Conservation (phyloP, 768 basidiomycete species). For the Russula virescens region DNA sequence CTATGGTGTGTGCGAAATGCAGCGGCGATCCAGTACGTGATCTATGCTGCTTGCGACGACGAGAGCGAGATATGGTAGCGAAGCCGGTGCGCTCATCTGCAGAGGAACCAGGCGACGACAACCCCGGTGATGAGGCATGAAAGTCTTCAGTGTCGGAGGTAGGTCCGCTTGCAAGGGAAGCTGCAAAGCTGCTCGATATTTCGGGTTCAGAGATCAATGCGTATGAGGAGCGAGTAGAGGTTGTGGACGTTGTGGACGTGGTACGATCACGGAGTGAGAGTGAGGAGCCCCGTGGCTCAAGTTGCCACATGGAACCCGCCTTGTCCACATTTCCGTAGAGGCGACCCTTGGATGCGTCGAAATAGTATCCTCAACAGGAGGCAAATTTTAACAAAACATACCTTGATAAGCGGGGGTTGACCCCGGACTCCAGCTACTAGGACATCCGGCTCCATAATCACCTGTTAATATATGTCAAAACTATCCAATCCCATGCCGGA, state of each 20-base stretch:
- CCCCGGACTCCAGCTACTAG: conserved; percentile 70
- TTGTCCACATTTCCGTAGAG: conserved; percentile 67
- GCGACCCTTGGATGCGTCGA: conserved; percentile 46
- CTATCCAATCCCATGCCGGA: background rate
- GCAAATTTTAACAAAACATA: conserved; percentile 29
- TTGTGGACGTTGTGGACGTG: conserved; percentile 65
- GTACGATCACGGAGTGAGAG: conserved; percentile 63
- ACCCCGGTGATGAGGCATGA: conserved; percentile 46
- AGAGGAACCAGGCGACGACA: conserved; percentile 59
- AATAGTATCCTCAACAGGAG: background rate
- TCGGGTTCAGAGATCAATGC: conserved; percentile 81
- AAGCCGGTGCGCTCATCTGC: conserved; percentile 36
- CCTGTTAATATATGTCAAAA: conserved; percentile 37
- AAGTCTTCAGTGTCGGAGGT: conserved; percentile 68
- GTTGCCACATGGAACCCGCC: conserved; percentile 67
- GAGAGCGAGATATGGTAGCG: conserved; percentile 19
- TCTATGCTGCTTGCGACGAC: conserved; percentile 34
- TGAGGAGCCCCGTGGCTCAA: conserved; percentile 58
- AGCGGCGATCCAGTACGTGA: conserved; percentile 50
- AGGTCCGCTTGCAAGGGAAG: conserved; percentile 69
- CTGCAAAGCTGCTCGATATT: conserved; percentile 79
- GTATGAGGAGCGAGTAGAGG: conserved; percentile 75
- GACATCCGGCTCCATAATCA: conserved; percentile 64
- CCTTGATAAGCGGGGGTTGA: conserved; percentile 69
- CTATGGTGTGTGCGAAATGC: conserved; percentile 44